Base-by-base conservation (phyloP, 1,139 yeast species). In the Saccharomycopsis crataegensis region DNA sequence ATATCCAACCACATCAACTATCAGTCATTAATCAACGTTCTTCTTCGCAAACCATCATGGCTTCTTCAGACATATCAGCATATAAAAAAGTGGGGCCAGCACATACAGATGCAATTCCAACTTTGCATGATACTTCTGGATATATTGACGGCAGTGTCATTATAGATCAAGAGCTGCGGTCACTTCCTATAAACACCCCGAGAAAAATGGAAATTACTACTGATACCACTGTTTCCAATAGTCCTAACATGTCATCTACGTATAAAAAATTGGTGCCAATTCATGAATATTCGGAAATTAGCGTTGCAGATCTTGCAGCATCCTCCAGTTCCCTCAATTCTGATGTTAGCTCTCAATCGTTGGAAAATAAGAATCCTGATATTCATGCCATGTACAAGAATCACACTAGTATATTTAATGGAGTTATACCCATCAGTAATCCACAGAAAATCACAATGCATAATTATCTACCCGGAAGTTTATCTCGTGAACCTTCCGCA, bases 271-370 rank as follows among this genome's bases (percentile, higher is more conserved):
- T 51, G 48, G 41, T 43, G 11, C 55, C 55, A 8, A 52, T 52
- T 36, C 51, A 48, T 32, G 55, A 52, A 32, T 22, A 49, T 22
- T 8, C 48, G 14, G 55, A 49, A 38, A 48, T 48, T 8, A 28
- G 6, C 9, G 17, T 38, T 8, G n/a, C 17, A 7, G 54, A 46
- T 7, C 28, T 51, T n/a, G 11, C 43, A 6, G n/a, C 33, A n/a
- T 22, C 22, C 9, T 9, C 38, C 6, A 31, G 22, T 31, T 11
- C 22, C 12, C 32, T n/a, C 16, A 42, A 49, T 22, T 12, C 34
- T 12, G 37, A 8, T 11, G 38, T 7, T 28, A 17, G 17, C 36
- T 5, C 43, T 6, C 42, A 34, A 17, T n/a, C 33, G 3, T 17
- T 48, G 3, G 46, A 22, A 17, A 32, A 31, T n/a, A 22, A 28